Evolutionary conservation across 352 stramenopile species (phyloP), one percentile per base, ranked within the genome.

Genomic region (Phytopythium helicoides): DNA sequence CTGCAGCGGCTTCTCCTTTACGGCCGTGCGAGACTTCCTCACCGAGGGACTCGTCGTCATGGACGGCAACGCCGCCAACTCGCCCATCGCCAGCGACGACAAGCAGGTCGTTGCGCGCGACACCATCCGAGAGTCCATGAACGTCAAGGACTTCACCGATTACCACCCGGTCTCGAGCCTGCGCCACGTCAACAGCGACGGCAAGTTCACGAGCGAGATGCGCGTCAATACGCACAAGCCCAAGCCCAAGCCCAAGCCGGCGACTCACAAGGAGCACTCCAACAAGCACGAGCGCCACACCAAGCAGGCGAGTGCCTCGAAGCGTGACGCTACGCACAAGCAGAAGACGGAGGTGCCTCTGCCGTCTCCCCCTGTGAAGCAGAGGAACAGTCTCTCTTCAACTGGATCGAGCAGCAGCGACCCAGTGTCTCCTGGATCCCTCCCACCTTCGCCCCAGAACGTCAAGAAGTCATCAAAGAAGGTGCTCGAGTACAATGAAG

Each of bases 61-160:
- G 18, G 41, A 26, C 8, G 58, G 52, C 4, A 31, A 16, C 18
- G 42, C 33, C 9, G 37, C 49, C 19, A 44, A 12, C 26, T 72
- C 56, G 8, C 61, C 62, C 12, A 33, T 42, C 6, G 28, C 21
- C 10, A 22, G 21, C 19, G 47, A 53, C 34, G 61, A 68, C 9
- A 42, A 47, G 22, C 34, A 36, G 14, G 16, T 28, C 16, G 31
- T 47, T 9, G 69, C 55, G 10, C 70, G 62, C 6, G 67, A 87
- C 28, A 53, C 62, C 3, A 66, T 86, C 28, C 78, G 83, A 4
- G 78, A 87, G 26, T 77, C 80, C 2, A 81, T 94, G 58, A 60
- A 88, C 22, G 81, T 89, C 46, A 89, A 91, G 64, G 67, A 85
- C 54, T 94, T 90, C 56, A 89, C 69, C 9, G 73, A 68, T 12